A percentile compares a stretch with the other conserved stretches of the same genome.
These are phyloP conservation scores for Ustilago bromivora DNA, from an alignment of 1,284 basidiomycete genomes.

Conservation along the genomic window DNA sequence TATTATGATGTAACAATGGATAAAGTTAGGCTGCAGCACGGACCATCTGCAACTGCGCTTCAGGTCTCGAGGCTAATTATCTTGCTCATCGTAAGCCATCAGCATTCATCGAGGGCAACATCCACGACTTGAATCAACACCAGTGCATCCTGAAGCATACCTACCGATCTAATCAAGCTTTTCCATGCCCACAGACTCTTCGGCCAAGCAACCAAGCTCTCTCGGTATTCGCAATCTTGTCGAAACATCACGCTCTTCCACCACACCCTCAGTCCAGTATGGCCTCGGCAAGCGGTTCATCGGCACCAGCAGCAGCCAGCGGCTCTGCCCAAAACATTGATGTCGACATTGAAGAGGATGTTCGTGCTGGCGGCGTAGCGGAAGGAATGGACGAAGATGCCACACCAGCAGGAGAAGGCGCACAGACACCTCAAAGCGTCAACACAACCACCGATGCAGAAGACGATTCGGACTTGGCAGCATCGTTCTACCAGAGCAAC, in stretches of 20 bases:
- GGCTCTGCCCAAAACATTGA: conserved; percentile 22
- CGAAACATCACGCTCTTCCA: neutral
- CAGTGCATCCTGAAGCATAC: too few relatives aligned
- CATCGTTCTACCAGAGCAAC: conserved; percentile 30
- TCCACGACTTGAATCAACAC: too few relatives aligned
- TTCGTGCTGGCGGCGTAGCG: conserved; percentile 17
- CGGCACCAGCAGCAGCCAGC: conserved; percentile 6
- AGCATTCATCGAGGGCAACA: too few relatives aligned
- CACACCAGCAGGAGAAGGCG: conserved; percentile 18
- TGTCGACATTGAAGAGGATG: conserved; percentile 18
- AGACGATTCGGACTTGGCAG: conserved; percentile 30
- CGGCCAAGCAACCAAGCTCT: too few relatives aligned
- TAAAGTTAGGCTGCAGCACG: neutral
- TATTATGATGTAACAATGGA: conserved; percentile 6
- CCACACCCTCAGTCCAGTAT: conserved; percentile 10
- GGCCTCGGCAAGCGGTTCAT: conserved; percentile 24
- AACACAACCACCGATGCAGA: conserved; percentile 8
- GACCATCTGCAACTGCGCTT: conserved; percentile 13
- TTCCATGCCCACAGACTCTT: too few relatives aligned
- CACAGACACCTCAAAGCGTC: conserved; percentile 29
- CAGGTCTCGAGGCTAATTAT: neutral
- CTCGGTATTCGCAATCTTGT: neutral
- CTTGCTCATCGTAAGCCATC: too few relatives aligned
- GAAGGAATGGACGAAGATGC: conserved; percentile 24
- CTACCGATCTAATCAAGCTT: too few relatives aligned